Evolutionary conservation across 441 rosid genomes (phyloP).

Genomic region (Brassica balearica): DNA sequence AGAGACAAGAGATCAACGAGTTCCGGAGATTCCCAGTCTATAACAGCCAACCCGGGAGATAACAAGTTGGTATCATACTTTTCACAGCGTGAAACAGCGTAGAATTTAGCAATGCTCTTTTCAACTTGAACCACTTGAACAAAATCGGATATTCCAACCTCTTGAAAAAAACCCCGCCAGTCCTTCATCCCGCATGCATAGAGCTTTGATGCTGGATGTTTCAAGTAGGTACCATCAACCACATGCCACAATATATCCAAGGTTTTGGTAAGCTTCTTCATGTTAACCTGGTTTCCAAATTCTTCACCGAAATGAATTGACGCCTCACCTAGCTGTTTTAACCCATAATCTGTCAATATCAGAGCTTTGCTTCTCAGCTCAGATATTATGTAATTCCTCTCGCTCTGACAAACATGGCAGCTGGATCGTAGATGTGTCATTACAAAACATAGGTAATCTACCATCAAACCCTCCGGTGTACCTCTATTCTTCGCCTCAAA

Average conservation of each 20-base stretch:
- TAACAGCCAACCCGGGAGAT: conserved; percentile 53
- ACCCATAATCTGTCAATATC: conserved; percentile 80
- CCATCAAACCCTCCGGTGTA: conserved; percentile 55
- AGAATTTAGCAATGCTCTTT: conserved; percentile 62
- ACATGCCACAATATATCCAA: conserved; percentile 75
- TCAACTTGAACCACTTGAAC: conserved; percentile 78
- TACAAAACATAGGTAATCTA: conserved; percentile 86
- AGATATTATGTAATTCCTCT: conserved; percentile 64
- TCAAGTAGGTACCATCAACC: conserved; percentile 75
- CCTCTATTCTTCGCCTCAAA: conserved; percentile 48
- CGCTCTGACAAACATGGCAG: conserved; percentile 70
- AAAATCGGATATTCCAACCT: conserved; percentile 87
- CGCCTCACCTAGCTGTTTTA: conserved; percentile 57
- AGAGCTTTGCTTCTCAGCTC: conserved; percentile 72
- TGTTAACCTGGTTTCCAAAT: conserved; percentile 69
- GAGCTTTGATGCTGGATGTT: conserved; percentile 68
- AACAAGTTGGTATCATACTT: conserved; percentile 45
- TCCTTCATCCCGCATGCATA: conserved; percentile 59
- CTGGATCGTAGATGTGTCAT: conserved; percentile 89
- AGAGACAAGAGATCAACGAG: conserved; percentile 60
- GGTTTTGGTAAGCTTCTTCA: conserved; percentile 61
- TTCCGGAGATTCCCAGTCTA: conserved; percentile 94
- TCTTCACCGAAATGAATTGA: conserved; percentile 84
- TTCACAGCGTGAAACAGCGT: conserved; percentile 42
- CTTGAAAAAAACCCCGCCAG: conserved; percentile 91